These are phyloP conservation scores for Rhizoclosmatium sp. DNA, from an alignment of 192 early-diverging fungal genomes.

Conservation along the genomic window DNA sequence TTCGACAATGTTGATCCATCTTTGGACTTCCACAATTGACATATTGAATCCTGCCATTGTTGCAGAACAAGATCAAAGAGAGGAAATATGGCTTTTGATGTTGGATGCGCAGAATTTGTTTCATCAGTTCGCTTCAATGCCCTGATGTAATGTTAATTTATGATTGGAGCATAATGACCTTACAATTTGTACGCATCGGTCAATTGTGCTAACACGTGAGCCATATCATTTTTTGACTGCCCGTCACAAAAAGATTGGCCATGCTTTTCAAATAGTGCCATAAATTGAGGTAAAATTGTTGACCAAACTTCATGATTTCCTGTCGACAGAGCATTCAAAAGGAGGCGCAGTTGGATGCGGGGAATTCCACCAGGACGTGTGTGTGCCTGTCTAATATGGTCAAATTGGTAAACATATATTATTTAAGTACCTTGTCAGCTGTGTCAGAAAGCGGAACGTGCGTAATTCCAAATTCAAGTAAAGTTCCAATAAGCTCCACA, in stretches of 20 bases:
- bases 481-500: constrained; percentile 37
- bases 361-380: constrained; percentile 44
- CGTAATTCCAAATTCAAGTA: constrained; percentile 49
- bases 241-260: constrained; percentile 36
- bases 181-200: constrained; percentile 47
- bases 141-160: background rate
- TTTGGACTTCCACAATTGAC: constrained; percentile 22
- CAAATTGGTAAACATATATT: background rate
- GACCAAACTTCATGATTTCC: constrained; percentile 47
- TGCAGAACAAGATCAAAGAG: constrained; percentile 48
- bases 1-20: constrained; percentile 18
- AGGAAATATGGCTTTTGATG: constrained; percentile 41
- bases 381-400: constrained; percentile 39
- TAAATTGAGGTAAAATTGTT: constrained; percentile 42
- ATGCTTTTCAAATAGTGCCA: constrained; percentile 50
- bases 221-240: constrained; percentile 32
- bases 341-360: constrained; percentile 46
- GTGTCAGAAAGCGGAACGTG: constrained; percentile 38
- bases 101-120: background rate
- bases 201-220: constrained; percentile 45
- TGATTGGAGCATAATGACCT: background rate
- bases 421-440: constrained; percentile 43
- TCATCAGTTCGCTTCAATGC: background rate
- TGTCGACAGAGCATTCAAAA: constrained; percentile 48
- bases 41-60: constrained; percentile 45